These are phyloP conservation scores for Hyaloscypha bicolor DNA, from an alignment of 495 filamentous ascomycete genomes.

Conservation along the genomic window DNA sequence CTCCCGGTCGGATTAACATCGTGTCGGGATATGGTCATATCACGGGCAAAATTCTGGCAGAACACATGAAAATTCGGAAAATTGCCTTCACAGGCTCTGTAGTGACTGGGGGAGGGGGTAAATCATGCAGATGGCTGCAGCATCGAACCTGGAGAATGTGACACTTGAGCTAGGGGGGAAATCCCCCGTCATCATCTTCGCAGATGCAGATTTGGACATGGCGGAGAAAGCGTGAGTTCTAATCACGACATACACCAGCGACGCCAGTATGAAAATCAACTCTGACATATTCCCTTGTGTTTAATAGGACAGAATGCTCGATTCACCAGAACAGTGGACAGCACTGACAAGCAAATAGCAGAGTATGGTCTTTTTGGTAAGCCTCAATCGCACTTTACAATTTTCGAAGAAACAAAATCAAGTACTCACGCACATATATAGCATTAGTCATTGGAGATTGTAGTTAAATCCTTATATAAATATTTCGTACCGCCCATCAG, in stretches of 20 bases:
- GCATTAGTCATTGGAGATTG: too few relatives aligned
- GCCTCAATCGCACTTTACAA: too few relatives aligned
- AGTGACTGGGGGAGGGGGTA: conserved; percentile 76
- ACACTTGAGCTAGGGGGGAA: conserved; percentile 96
- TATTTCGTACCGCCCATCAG: too few relatives aligned
- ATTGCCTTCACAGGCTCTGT: conserved; percentile 96
- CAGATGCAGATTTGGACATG: conserved; percentile 91
- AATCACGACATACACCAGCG: too few relatives aligned
- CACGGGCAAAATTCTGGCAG: conserved; percentile 84
- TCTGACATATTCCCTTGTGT: conserved; percentile 72
- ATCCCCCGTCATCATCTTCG: conserved; percentile 94
- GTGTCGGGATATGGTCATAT: conserved; percentile 85
- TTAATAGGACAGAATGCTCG: conserved; percentile 67
- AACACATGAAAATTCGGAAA: conserved; percentile 97
- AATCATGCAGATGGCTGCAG: conserved; percentile 85
- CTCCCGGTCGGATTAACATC: conserved; percentile 90
- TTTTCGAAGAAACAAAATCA: too few relatives aligned
- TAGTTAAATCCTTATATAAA: too few relatives aligned
- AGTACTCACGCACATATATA: too few relatives aligned
- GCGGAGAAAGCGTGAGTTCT: conserved; percentile 40
- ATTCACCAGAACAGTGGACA: conserved; percentile 98
- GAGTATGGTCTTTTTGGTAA: conserved; percentile 27
- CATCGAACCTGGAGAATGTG: conserved; percentile 95
- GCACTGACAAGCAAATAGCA: conserved; percentile 86
- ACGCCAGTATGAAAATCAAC: too few relatives aligned